Evolutionary conservation across 1,284 basidiomycete species (phyloP).

Genomic region (Fomitiporia mediterranea): DNA sequence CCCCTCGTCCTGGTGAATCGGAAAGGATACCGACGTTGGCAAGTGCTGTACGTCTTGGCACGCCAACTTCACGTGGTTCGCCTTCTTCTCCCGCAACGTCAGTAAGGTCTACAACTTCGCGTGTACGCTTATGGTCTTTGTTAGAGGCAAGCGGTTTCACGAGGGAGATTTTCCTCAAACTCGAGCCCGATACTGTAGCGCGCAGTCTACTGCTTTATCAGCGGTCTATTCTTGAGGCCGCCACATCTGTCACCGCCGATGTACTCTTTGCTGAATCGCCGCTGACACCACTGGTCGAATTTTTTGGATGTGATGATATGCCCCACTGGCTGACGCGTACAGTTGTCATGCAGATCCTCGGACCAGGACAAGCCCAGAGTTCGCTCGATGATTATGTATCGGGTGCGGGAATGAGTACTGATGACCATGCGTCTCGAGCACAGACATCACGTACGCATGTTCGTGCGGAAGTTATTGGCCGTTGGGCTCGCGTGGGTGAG

Average conservation of each 20-base stretch:
- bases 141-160: constrained; percentile 65
- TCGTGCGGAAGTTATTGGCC: constrained; percentile 63
- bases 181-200: constrained; percentile 55
- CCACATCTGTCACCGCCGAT: constrained; percentile 47
- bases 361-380: constrained; percentile 41
- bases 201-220: constrained; percentile 58
- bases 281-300: constrained; percentile 27
- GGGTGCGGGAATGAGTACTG: constrained; percentile 8
- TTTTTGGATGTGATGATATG: constrained; percentile 63
- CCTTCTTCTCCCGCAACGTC: constrained; percentile 11
- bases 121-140: constrained; percentile 37
- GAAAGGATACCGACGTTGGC: constrained; percentile 42
- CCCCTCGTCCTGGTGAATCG: constrained; percentile 50
- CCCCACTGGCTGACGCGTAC: constrained; percentile 78
- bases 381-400: background rate
- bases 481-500: constrained; percentile 70
- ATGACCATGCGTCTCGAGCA: constrained; percentile 35
- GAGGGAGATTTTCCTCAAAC: constrained; percentile 52
- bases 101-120: constrained; percentile 21
- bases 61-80: constrained; percentile 2
- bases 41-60: constrained; percentile 39
- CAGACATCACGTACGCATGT: constrained; percentile 56
- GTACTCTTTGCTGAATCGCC: constrained; percentile 21
- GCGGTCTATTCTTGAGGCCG: constrained; percentile 41
- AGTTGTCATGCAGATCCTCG: constrained; percentile 63